Evolutionary conservation across 1,284 basidiomycete genomes (phyloP), one percentile per base, ranked within the genome.

Genomic region (Cryptococcus sp.): DNA sequence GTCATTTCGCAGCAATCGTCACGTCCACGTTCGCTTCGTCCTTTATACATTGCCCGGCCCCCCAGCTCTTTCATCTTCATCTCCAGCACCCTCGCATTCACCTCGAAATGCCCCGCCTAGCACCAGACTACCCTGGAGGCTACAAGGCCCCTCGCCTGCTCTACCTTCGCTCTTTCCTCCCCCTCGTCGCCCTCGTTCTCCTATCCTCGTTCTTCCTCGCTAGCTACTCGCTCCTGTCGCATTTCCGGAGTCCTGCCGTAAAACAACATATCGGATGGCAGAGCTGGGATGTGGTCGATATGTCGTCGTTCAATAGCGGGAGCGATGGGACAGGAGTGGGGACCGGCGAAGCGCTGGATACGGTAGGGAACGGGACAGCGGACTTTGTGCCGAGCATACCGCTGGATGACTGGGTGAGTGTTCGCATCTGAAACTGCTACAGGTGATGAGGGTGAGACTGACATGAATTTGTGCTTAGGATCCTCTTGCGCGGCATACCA

Each of bases 181-280:
- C 71, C 6, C 86, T 87, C 2, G 70, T 85, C 42, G 79, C 83
- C 8, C 78, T 85, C 11, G 77, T 88, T 59, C 68, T 88, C 52
- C 79, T 81, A 11, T 87, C 91, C 75, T 84, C 83, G 18, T 82
- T 82, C 59, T 79, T 89, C 33, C 84, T 92, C 15, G 47, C 63
- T 9, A 59, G 63, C 1, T 66, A 70, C 37, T 65, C 69, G 2
- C 60, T 72, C 2, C 65, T 77, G 5, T 60, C 62, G 49, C 84
- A 84, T 4, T 87, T 81, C 4, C 86, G 86, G 4, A 69, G 67
- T 11, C 89, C 90, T 3, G 88, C 88, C 1, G 73, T 80, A 18
- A 75, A 81, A 8, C 88, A 91, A 65, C 81, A 83, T 49, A 77
- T 92, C n/a, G 89, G 89, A 18, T 93, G 90, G 91, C 91, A 94